phyloP scores from a whole-genome alignment of 83 land plant genomes.

The Picea engelmannii region DNA sequence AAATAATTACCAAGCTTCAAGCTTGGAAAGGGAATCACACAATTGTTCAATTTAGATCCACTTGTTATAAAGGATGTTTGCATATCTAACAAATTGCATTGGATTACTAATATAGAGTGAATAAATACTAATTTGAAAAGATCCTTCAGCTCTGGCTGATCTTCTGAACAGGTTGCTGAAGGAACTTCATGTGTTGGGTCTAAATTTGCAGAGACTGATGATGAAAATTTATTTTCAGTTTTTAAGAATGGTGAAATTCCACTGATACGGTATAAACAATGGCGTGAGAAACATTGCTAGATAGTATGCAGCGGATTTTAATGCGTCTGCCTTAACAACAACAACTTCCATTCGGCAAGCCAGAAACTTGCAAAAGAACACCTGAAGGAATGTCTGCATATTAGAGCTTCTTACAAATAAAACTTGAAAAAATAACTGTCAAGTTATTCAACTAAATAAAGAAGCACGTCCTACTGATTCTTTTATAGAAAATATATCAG shows the following conservation, averaged over 20 bases:
- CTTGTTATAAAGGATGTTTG: too few species aligned
- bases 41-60: too few species aligned
- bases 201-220: conserved; percentile 31
- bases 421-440: conserved; percentile 36
- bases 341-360: conserved; percentile 44
- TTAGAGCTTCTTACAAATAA: conserved; percentile 29
- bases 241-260: conserved; percentile 40
- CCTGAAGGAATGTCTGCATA: conserved; percentile 69
- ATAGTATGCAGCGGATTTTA: conserved; percentile 30
- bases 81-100: too few species aligned
- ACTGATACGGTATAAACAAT: conserved; percentile 68
- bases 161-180: neutral
- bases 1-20: too few species aligned
- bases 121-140: neutral
- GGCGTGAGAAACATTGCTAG: conserved; percentile 39
- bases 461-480: conserved; percentile 13
- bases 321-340: conserved; percentile 40
- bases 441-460: conserved; percentile 40
- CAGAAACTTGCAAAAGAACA: conserved; percentile 55
- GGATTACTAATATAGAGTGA: too few species aligned
- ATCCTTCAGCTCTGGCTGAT: neutral
- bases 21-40: too few species aligned
- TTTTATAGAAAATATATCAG: conserved; percentile 13
- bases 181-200: conserved; percentile 30
- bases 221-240: conserved; percentile 31